phyloP scores from a whole-genome alignment of 139 green algal genomes.

The Klebsormidium nitens region DNA sequence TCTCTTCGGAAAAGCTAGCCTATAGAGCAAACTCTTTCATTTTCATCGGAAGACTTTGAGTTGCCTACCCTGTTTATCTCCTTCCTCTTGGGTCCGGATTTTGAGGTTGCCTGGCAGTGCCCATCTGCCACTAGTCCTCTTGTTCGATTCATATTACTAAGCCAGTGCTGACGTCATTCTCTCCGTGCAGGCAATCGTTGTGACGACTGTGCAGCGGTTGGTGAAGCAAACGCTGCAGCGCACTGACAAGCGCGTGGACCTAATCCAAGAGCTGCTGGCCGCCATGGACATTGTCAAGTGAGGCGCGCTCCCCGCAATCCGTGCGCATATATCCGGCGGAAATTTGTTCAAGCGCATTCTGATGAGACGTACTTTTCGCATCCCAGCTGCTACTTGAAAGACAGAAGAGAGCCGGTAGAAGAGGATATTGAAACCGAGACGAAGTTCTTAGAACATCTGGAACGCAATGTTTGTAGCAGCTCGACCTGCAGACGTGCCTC shows the following conservation, averaged over 20 bases:
- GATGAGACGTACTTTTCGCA: not conserved
- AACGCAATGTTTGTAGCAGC: no score
- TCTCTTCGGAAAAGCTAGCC: no score
- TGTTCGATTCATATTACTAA: not conserved
- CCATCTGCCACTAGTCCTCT: not conserved
- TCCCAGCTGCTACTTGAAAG: not conserved
- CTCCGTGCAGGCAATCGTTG: constrained; percentile 28
- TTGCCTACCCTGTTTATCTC: not conserved
- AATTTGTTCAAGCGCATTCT: not conserved
- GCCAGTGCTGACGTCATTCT: no score
- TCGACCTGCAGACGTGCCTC: no score
- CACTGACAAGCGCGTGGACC: constrained; percentile 31
- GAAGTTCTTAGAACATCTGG: no score
- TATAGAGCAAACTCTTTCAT: not conserved
- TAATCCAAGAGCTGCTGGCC: constrained; percentile 34
- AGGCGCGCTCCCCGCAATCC: not conserved
- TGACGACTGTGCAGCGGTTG: constrained; percentile 15
- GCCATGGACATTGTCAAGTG: constrained; percentile 43
- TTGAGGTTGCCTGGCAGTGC: not conserved
- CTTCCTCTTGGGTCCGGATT: not conserved
- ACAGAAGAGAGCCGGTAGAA: no score
- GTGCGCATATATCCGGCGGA: not conserved
- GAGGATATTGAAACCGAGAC: no score
- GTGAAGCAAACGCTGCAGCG: constrained; percentile 13
- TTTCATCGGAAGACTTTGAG: not conserved